Base-by-base conservation (phyloP, 2,329 filamentous ascomycete species). In the Ustulina deusta region DNA sequence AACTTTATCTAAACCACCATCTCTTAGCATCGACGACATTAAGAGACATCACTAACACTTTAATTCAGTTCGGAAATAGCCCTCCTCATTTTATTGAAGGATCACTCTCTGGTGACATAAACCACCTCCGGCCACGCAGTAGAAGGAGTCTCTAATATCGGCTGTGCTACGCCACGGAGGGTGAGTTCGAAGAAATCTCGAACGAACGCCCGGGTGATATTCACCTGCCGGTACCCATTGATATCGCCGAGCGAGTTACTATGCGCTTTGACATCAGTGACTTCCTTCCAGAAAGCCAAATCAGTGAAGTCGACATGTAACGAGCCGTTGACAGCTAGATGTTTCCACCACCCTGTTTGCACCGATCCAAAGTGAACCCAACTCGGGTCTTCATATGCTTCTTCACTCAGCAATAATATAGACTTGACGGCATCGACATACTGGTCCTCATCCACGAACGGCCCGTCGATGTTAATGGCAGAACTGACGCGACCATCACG, bases 381-480 rank as follows among this genome's bases (percentile, higher is more conserved):
- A 1, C n/a, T 65, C 5, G 22, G 1, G 25, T 73, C 72, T 11
- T 46, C 15, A 9, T 22, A 17, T 0, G 4, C 20, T 2, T 46
- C 20, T 13, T 63, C 55, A 10, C 61, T 61, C 20, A 74, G 56
- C 1, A 76, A 48, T 10, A 74, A 36, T 1, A 71, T 61, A 1
- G 74, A 74, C 36, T 63, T 69, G 1, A 46, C 56, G 25, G 69
- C 52, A n/a, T 73, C 72, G 1, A 66, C 57, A 22, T 54, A 36
- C 22, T 54, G 54, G 42, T 22, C 27, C 15, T 32, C 29, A 15
- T 55, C 65, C 3, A 42, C 68, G 44, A 71, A 69, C 0, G 61
- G 48, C 15, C 74, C 74, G 63, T 76, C 74, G 6, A 73, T 52
- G 52, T 74, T 75, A 49, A 74, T 65, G 3, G 69, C 68, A 15